phyloP scores from a whole-genome alignment of 257 asterid species.

The Solanum dulcamara region DNA sequence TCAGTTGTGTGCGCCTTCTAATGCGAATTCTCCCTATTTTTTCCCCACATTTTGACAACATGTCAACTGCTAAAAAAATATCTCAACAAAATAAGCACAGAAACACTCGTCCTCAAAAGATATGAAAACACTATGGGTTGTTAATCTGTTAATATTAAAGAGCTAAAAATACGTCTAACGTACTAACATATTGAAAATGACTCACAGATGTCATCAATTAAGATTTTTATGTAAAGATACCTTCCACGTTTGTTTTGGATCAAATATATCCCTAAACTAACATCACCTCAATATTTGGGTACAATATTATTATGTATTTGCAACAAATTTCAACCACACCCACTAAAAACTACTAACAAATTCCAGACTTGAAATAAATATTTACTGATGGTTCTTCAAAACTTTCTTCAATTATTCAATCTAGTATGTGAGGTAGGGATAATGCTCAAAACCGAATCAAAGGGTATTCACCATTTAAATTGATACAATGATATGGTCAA shows the following conservation, averaged over 20 bases:
- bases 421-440: neutral
- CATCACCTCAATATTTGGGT: neutral
- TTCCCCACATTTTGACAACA: too few species aligned
- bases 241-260: neutral
- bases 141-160: too few species aligned
- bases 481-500: neutral
- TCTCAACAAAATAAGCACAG: too few species aligned
- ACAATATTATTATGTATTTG: neutral
- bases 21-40: neutral
- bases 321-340: neutral
- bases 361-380: neutral
- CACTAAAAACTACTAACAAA: neutral
- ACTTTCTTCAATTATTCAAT: neutral
- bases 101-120: too few species aligned
- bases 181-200: neutral
- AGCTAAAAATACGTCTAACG: too few species aligned
- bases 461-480: neutral
- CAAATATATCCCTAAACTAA: neutral
- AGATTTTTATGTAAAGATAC: neutral
- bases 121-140: too few species aligned
- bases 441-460: neutral
- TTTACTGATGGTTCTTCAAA: neutral
- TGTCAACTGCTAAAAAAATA: too few species aligned
- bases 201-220: neutral
- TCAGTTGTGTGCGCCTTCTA: neutral